Percentiles rank a stretch among this genome's conserved stretches.
phyloP scores from a whole-genome alignment of 2,329 filamentous ascomycete species.

The Pseudogymnoascus sp. region DNA sequence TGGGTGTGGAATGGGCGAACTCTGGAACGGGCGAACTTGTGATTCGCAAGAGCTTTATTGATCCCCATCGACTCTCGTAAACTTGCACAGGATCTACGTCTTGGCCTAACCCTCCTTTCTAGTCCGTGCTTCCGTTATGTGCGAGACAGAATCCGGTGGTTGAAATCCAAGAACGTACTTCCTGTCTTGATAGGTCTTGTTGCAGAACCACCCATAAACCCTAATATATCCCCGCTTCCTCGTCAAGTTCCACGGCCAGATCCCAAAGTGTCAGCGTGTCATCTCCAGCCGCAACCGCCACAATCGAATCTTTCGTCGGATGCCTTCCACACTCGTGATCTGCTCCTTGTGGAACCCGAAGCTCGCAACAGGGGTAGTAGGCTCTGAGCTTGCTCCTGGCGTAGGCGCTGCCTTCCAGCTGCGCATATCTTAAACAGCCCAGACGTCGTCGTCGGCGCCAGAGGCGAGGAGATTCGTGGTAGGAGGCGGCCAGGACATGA shows the following conservation, averaged over 20 bases:
- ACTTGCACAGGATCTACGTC: too few species aligned
- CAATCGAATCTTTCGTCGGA: constrained; percentile 90
- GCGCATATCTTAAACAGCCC: constrained; percentile 93
- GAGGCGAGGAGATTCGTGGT: constrained; percentile 86
- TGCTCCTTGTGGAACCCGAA: constrained; percentile 96
- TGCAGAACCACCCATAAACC: too few species aligned
- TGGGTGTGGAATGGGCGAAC: too few species aligned
- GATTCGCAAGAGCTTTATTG: too few species aligned
- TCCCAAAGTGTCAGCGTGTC: constrained; percentile 96
- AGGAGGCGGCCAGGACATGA: constrained; percentile 88
- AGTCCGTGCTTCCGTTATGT: too few species aligned
- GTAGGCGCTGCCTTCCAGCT: constrained; percentile 73
- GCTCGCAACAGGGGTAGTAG: constrained; percentile 79
- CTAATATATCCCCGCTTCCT: too few species aligned
- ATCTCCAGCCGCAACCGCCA: constrained; percentile 85
- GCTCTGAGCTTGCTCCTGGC: constrained; percentile 42
- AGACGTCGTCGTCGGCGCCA: constrained; percentile 86
- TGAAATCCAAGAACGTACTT: too few species aligned
- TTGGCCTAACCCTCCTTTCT: too few species aligned
- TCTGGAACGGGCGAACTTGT: too few species aligned
- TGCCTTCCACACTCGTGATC: constrained; percentile 94
- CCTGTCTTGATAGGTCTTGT: too few species aligned
- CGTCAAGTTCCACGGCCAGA: constrained; percentile 89
- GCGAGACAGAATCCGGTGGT: too few species aligned
- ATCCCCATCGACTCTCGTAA: too few species aligned